Conservation (phyloP, 257 asterid genomes). For the Sherardia arvensis region DNA sequence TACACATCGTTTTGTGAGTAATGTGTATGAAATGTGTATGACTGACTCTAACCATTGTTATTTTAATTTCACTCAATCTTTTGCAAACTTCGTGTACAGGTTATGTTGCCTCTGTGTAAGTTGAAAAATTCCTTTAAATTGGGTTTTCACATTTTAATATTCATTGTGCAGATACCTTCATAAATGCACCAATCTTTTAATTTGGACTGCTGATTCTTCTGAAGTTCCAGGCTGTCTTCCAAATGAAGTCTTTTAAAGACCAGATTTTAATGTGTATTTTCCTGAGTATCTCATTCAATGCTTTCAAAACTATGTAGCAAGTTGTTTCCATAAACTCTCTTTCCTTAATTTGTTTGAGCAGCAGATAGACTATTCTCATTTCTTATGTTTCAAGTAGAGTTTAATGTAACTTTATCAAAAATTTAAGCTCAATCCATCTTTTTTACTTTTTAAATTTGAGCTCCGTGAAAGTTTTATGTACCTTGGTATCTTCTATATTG, state of each 20-base stretch:
- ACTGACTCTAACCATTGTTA: neutral
- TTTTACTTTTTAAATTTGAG: neutral
- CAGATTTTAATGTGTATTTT: constrained; percentile 51
- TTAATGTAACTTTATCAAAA: constrained; percentile 6
- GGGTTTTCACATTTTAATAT: constrained; percentile 48
- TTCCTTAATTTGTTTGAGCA: constrained; percentile 31
- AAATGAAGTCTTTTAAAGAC: constrained; percentile 75
- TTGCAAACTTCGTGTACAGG: constrained; percentile 3
- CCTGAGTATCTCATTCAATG: constrained; percentile 31
- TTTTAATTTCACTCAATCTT: neutral
- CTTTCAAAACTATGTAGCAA: constrained; percentile 44
- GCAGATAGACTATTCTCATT: constrained; percentile 13
- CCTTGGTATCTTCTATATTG: neutral
- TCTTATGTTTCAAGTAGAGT: neutral
- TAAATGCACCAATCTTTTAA: constrained; percentile 72
- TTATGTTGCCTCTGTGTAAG: constrained; percentile 19
- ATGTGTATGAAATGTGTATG: too few relatives aligned
- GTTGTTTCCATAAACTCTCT: constrained; percentile 28
- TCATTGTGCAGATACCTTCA: constrained; percentile 96
- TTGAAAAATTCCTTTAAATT: constrained; percentile 13
- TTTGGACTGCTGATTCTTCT: constrained; percentile 98
- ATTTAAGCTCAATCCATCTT: neutral
- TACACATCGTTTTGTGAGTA: too few relatives aligned
- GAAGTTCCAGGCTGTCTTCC: constrained; percentile 82
- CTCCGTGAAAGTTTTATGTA: constrained; percentile 1